A percentile compares a stretch with the other conserved stretches of the same genome.
phyloP scores from a whole-genome alignment of 768 basidiomycete species.

The Asterophora parasitica region DNA sequence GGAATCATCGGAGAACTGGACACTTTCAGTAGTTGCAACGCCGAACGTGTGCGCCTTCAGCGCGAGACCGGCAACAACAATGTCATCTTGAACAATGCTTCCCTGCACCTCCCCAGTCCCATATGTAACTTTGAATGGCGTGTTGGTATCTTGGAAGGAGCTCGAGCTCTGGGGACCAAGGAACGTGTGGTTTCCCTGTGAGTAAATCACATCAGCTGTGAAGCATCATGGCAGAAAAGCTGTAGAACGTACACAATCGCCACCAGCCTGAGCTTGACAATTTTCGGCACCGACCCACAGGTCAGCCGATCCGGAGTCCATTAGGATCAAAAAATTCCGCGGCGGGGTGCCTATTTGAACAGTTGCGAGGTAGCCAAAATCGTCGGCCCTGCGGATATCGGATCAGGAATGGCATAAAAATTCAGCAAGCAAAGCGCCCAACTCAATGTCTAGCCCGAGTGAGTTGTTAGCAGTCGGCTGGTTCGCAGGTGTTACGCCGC shows the following conservation, averaged over 20 bases:
- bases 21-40: conserved; percentile 52
- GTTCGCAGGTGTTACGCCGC: conserved; percentile 35
- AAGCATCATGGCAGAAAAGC: not conserved
- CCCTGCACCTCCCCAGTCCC: conserved; percentile 70
- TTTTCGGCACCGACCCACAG: conserved; percentile 58
- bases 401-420: not conserved
- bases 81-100: conserved; percentile 54
- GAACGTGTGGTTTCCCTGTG: conserved; percentile 57
- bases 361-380: conserved; percentile 50
- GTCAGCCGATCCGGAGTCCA: conserved; percentile 72
- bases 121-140: conserved; percentile 58
- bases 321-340: conserved; percentile 48
- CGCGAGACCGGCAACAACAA: conserved; percentile 57
- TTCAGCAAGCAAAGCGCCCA: conserved; percentile 18
- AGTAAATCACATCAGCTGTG: not conserved
- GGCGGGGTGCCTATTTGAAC: conserved; percentile 67
- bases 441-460: conserved; percentile 70
- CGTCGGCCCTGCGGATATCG: conserved; percentile 29
- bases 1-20: conserved; percentile 48
- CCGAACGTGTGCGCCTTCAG: conserved; percentile 65
- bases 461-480: conserved; percentile 41
- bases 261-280: conserved; percentile 41
- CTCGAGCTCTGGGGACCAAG: conserved; percentile 60
- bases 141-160: conserved; percentile 50
- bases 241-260: conserved; percentile 32